A percentile compares a stretch with the other conserved stretches of the same genome.
These are phyloP conservation scores for Eurotiales sp. DNA, from an alignment of 2,329 filamentous ascomycete genomes.

Conservation along the genomic window DNA sequence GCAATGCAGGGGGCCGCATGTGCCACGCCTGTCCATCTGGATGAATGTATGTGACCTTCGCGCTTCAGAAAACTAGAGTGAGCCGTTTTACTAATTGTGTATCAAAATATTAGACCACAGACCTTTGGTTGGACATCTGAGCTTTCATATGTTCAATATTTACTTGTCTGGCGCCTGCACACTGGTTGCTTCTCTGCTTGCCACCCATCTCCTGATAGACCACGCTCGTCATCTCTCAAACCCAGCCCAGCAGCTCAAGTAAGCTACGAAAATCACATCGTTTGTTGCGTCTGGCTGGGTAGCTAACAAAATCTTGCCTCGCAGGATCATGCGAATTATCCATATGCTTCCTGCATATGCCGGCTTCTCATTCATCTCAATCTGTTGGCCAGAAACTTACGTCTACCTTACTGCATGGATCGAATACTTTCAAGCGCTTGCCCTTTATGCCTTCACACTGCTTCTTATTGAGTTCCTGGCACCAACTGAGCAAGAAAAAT, in stretches of 20 bases:
- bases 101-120: background rate
- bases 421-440: background rate
- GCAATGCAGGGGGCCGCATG: background rate
- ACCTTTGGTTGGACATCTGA: background rate
- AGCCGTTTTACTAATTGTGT: background rate
- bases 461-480: constrained; percentile 8
- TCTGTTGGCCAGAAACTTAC: background rate
- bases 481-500: background rate
- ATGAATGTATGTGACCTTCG: background rate
- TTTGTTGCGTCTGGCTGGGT: background rate
- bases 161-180: background rate
- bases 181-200: background rate
- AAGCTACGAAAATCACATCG: background rate
- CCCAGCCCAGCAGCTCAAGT: constrained; percentile 2
- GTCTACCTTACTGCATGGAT: constrained; percentile 1
- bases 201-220: background rate
- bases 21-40: background rate
- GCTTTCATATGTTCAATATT: constrained; percentile 3
- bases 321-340: constrained; percentile 3
- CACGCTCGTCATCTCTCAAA: constrained; percentile 6
- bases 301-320: background rate
- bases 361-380: background rate
- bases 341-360: constrained; percentile 3
- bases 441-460: constrained; percentile 2
- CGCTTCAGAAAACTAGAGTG: no score